phyloP scores from a whole-genome alignment of 1,284 basidiomycete genomes.

The Vanrija sp. region DNA sequence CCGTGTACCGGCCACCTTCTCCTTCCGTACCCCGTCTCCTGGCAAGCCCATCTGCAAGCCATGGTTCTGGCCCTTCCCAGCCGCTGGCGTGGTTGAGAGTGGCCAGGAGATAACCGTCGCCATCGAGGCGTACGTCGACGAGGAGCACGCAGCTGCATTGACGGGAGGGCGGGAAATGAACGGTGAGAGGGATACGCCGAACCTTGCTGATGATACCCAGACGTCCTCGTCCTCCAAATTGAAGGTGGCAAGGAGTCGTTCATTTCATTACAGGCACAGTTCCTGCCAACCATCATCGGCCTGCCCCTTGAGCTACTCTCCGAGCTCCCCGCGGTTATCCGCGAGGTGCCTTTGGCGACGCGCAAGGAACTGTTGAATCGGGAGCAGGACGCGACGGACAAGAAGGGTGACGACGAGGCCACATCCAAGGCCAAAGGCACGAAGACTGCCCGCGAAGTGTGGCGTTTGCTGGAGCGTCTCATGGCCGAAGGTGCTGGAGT shows the following conservation, averaged over 20 bases:
- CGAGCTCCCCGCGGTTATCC: constrained; percentile 22
- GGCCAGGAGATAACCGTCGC: constrained; percentile 21
- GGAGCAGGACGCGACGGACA: background rate
- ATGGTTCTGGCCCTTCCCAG: constrained; percentile 37
- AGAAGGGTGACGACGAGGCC: background rate
- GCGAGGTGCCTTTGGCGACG: constrained; percentile 17
- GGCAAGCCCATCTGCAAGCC: constrained; percentile 38
- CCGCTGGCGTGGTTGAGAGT: constrained; percentile 24
- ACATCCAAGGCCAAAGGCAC: background rate
- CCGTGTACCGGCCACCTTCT: constrained; percentile 31
- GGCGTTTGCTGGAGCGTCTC: constrained; percentile 38
- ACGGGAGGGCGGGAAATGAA: constrained; percentile 37
- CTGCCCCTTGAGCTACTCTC: constrained; percentile 30
- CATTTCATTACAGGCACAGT: constrained; percentile 35
- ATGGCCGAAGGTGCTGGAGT: constrained; percentile 27
- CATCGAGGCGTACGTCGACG: constrained; percentile 30
- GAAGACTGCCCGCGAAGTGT: constrained; percentile 35
- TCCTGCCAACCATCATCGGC: constrained; percentile 29
- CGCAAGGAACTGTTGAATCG: constrained; percentile 23
- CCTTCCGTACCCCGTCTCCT: constrained; percentile 31
- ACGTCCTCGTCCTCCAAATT: constrained; percentile 42
- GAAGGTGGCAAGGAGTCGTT: constrained; percentile 40
- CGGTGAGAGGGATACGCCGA: constrained; percentile 15
- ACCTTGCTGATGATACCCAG: constrained; percentile 8
- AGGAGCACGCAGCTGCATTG: constrained; percentile 17